Conservation (phyloP, 129 eudicot genomes). For the Calendula officinalis region DNA sequence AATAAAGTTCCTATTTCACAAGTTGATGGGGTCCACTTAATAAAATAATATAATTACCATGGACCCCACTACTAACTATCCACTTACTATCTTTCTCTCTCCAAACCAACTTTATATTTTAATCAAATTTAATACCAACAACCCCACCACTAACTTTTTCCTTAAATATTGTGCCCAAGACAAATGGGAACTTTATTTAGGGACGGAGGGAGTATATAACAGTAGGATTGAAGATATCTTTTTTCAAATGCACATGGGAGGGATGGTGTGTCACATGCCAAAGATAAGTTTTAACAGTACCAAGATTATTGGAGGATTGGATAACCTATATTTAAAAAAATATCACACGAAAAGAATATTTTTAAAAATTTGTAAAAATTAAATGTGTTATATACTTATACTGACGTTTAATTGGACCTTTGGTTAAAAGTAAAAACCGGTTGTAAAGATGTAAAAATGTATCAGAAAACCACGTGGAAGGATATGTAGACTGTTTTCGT, state of each 20-base stretch:
- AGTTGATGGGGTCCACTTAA: no score
- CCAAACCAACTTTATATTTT: no score
- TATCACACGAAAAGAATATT: conserved; percentile 25
- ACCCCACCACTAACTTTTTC: no score
- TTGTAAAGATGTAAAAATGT: conserved; percentile 31
- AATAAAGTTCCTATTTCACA: no score
- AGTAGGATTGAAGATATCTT: neutral
- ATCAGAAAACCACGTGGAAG: conserved; percentile 36
- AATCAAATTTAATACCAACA: no score
- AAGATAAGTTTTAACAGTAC: conserved; percentile 31
- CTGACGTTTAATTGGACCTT: conserved; percentile 6
- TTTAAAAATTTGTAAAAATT: neutral
- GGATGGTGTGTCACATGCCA: conserved; percentile 32
- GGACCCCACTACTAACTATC: no score
- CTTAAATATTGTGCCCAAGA: no score
- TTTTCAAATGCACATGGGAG: conserved; percentile 33
- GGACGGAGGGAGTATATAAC: neutral
- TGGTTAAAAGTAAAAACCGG: neutral
- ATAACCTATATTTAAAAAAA: conserved; percentile 15
- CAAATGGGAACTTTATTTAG: no score
- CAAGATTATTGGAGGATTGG: conserved; percentile 28
- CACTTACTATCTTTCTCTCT: no score
- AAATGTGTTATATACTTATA: neutral
- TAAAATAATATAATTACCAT: no score
- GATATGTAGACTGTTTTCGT: conserved; percentile 25